Evolutionary conservation across 1,284 basidiomycete genomes (phyloP).

Genomic region (Taiwanofungus camphoratus): DNA sequence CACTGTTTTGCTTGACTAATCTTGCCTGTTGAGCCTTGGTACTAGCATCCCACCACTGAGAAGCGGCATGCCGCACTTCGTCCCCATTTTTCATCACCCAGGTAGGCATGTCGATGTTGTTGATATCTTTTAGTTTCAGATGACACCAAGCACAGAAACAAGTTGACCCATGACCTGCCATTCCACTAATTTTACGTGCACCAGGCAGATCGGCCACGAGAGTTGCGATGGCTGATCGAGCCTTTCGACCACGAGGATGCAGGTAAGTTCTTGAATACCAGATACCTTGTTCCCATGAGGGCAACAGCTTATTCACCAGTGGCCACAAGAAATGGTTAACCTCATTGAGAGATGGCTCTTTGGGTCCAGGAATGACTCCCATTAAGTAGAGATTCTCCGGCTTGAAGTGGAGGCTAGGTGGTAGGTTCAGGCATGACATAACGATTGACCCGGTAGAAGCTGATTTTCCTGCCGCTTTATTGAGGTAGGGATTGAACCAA

Average conservation of each 20-base stretch:
- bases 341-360: slow-evolving; percentile 27
- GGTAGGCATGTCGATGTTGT: slow-evolving; percentile 17
- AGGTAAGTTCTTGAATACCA: slow-evolving; percentile 23
- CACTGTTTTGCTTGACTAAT: slow-evolving; percentile 17
- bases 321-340: slow-evolving; percentile 31
- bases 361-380: slow-evolving; percentile 31
- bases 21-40: background rate
- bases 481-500: slow-evolving; percentile 20
- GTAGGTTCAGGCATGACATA: slow-evolving; percentile 26
- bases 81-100: slow-evolving; percentile 17
- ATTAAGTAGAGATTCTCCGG: slow-evolving; percentile 24
- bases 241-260: slow-evolving; percentile 23
- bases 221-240: slow-evolving; percentile 21
- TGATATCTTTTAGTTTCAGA: slow-evolving; percentile 22
- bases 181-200: slow-evolving; percentile 28
- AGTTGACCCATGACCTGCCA: slow-evolving; percentile 18
- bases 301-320: slow-evolving; percentile 29
- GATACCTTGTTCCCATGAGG: slow-evolving; percentile 27
- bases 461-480: slow-evolving; percentile 12
- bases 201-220: slow-evolving; percentile 32
- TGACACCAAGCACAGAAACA: slow-evolving; percentile 31
- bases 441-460: slow-evolving; percentile 13
- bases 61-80: slow-evolving; percentile 14
- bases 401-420: slow-evolving; percentile 21
- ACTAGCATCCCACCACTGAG: slow-evolving; percentile 14